Conservation (phyloP, 345 rosid species). For the Citrus hindsii region DNA sequence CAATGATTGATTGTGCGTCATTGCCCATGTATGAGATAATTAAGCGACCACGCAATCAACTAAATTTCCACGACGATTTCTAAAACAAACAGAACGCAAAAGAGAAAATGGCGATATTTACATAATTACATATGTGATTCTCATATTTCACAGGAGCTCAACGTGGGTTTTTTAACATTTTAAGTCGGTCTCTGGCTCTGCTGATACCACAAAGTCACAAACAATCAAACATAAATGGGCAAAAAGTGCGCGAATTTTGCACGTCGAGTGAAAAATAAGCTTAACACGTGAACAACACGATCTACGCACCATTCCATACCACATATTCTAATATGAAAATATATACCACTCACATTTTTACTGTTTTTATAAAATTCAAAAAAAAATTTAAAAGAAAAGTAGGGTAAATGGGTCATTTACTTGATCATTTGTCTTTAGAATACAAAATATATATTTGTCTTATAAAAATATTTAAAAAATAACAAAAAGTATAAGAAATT, state of each 20-base stretch:
- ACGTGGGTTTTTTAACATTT: background rate
- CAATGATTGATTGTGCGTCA: background rate
- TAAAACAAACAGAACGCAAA: too few relatives aligned
- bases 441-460: too few relatives aligned
- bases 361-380: too few relatives aligned
- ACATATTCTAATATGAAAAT: background rate
- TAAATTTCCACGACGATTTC: background rate
- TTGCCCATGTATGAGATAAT: background rate
- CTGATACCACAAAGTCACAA: background rate
- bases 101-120: too few relatives aligned
- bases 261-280: background rate
- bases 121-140: background rate
- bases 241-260: background rate
- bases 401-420: too few relatives aligned
- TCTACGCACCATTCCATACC: background rate
- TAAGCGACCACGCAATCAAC: background rate
- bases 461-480: too few relatives aligned
- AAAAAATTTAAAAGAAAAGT: too few relatives aligned
- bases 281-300: background rate
- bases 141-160: background rate
- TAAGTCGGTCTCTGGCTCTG: background rate
- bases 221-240: background rate
- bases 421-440: too few relatives aligned
- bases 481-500: too few relatives aligned
- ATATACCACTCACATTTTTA: too few relatives aligned